Evolutionary conservation across 345 rosid genomes (phyloP).

Genomic region (Camelina neglecta): DNA sequence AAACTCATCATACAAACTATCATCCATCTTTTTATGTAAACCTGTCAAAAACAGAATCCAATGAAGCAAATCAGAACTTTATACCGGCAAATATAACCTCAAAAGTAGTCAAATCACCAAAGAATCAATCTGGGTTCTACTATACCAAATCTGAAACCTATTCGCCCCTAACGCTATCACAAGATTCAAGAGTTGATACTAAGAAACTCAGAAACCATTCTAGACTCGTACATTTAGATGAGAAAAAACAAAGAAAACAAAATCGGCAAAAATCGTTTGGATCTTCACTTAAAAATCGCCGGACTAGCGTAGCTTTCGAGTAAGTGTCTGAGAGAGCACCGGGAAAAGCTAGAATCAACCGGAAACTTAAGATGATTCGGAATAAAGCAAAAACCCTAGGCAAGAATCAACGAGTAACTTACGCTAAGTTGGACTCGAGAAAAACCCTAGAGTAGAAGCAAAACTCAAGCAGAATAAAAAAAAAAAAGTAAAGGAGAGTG

Average conservation of each 20-base stretch:
- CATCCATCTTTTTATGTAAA: slow-evolving; percentile 65
- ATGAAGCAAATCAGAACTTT: slow-evolving; percentile 9
- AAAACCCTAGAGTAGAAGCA: slow-evolving; percentile 15
- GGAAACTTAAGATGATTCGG: background rate
- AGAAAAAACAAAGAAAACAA: background rate
- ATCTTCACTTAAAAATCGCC: background rate
- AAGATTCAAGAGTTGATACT: background rate
- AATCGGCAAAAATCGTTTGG: background rate
- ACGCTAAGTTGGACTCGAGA: background rate
- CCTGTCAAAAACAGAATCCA: slow-evolving; percentile 19
- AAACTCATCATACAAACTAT: slow-evolving; percentile 94
- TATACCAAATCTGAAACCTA: slow-evolving; percentile 10
- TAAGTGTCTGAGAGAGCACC: background rate
- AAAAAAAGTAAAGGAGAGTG: background rate
- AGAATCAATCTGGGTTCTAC: background rate
- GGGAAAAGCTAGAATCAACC: slow-evolving; percentile 1
- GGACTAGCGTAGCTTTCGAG: background rate
- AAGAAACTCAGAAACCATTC: background rate
- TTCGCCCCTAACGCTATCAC: background rate
- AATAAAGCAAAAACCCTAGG: background rate
- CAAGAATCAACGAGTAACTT: background rate
- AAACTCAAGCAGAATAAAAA: background rate
- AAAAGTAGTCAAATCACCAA: background rate
- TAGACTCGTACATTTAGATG: background rate
- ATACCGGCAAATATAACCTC: background rate